phyloP scores from a whole-genome alignment of 2,329 filamentous ascomycete species.

The Penicillium griseofulvum region DNA sequence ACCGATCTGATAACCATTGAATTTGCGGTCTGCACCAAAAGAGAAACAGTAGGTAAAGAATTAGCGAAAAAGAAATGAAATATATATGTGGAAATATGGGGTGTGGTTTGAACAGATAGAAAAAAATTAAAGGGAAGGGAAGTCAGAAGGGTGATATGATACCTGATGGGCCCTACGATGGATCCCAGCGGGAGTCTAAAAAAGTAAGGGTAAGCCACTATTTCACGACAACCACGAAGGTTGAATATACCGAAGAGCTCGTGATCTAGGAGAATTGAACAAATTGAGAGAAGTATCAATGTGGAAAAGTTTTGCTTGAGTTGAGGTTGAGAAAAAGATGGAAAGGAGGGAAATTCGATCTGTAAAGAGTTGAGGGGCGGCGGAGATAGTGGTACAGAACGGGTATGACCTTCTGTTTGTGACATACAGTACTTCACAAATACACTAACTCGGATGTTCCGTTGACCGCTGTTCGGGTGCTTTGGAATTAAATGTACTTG shows the following conservation, averaged over 20 bases:
- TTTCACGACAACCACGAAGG: constrained; percentile 1
- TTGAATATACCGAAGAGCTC: constrained; percentile 3
- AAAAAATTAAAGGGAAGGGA: constrained; percentile 3
- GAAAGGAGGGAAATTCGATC: constrained; percentile 18
- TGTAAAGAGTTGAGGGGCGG: constrained; percentile 22
- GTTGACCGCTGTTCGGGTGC: neutral
- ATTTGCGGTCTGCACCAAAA: constrained; percentile 5
- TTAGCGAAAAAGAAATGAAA: neutral
- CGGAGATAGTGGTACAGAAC: constrained; percentile 13
- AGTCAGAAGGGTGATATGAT: constrained; percentile 14
- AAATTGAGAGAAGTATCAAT: constrained; percentile 13
- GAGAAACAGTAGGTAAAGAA: neutral
- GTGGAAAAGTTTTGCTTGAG: neutral
- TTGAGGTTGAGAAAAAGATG: constrained; percentile 7
- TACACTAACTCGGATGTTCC: neutral
- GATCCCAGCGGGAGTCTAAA: constrained; percentile 24
- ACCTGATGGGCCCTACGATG: constrained; percentile 22
- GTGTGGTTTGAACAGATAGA: constrained; percentile 1
- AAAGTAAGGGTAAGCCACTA: constrained; percentile 13
- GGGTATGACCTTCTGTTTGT: constrained; percentile 1
- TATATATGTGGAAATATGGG: neutral
- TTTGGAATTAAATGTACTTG: neutral
- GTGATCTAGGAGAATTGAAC: neutral
- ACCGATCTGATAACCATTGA: constrained; percentile 16
- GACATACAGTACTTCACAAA: constrained; percentile 4